These are phyloP conservation scores for Blepharisma japonicum DNA, from an alignment of 73 alveolate species.

Conservation along the genomic window DNA sequence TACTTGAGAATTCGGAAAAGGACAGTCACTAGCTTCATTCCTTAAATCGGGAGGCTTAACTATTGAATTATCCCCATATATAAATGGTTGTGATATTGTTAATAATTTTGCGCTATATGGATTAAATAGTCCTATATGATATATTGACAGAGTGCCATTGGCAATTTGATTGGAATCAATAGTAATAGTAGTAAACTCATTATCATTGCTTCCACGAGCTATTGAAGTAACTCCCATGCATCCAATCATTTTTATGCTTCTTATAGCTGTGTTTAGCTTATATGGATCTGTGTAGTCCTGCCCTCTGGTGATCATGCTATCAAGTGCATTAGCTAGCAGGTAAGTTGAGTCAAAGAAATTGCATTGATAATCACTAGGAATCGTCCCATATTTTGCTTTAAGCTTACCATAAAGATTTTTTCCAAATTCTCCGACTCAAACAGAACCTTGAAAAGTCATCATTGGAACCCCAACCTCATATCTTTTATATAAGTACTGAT, in stretches of 20 bases:
- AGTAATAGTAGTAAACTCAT: conserved; percentile 7
- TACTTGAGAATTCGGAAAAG: too few relatives aligned
- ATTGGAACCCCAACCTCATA: too few relatives aligned
- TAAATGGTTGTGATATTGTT: background rate
- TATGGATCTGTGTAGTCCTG: background rate
- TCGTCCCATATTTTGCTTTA: too few relatives aligned
- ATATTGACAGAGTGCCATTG: too few relatives aligned
- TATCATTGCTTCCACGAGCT: conserved; percentile 27
- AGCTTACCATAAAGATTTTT: too few relatives aligned
- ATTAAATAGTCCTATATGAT: too few relatives aligned
- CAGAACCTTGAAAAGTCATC: too few relatives aligned
- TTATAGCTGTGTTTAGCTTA: background rate
- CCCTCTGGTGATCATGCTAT: conserved; percentile 1
- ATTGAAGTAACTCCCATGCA: background rate
- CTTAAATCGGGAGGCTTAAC: too few relatives aligned
- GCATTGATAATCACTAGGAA: too few relatives aligned
- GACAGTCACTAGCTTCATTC: too few relatives aligned
- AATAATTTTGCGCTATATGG: background rate
- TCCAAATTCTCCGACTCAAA: too few relatives aligned
- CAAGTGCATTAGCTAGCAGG: background rate
- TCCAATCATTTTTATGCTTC: background rate
- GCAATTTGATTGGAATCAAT: background rate
- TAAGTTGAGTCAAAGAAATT: conserved; percentile 8
- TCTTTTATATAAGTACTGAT: too few relatives aligned
- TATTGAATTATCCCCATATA: background rate